These are phyloP conservation scores for Thecaphora frezii DNA, from an alignment of 1,284 basidiomycete species.

Conservation along the genomic window DNA sequence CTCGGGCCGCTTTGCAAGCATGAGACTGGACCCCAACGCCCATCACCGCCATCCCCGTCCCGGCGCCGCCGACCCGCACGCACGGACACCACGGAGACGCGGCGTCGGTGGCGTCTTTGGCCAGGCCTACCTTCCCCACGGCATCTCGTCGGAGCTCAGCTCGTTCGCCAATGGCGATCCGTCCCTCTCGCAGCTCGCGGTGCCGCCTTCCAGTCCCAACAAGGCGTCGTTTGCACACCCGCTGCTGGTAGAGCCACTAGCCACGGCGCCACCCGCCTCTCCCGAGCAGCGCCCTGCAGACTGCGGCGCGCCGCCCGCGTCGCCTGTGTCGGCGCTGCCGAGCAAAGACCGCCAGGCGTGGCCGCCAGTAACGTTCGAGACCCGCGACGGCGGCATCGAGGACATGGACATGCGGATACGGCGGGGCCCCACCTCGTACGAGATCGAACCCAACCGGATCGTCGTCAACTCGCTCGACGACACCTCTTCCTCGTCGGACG, in stretches of 20 bases:
- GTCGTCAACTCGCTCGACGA: conserved; percentile 33
- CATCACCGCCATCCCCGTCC: not conserved
- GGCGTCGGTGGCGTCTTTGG: not conserved
- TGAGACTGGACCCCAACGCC: not conserved
- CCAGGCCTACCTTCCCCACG: not conserved
- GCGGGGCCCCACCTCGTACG: conserved; percentile 27
- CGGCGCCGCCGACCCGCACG: too few relatives aligned
- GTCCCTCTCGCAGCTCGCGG: not conserved
- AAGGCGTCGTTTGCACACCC: conserved; percentile 3
- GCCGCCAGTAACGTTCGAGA: not conserved
- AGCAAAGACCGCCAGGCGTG: not conserved
- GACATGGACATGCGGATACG: conserved; percentile 25
- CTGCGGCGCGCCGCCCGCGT: conserved; percentile 9
- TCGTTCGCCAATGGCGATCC: too few relatives aligned
- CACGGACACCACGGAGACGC: not conserved
- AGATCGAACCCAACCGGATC: conserved; percentile 35
- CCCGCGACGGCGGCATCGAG: conserved; percentile 6
- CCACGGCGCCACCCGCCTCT: not conserved
- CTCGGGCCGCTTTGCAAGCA: not conserved
- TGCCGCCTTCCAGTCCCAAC: conserved; percentile 31
- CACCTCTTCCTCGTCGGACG: conserved; percentile 25
- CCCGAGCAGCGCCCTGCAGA: not conserved
- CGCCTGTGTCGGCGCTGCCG: conserved; percentile 4
- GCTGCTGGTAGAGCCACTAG: not conserved
- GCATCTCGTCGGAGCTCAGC: too few relatives aligned